Evolutionary conservation across 768 basidiomycete genomes (phyloP).

Genomic region (Leccinum olivaceopallidum): DNA sequence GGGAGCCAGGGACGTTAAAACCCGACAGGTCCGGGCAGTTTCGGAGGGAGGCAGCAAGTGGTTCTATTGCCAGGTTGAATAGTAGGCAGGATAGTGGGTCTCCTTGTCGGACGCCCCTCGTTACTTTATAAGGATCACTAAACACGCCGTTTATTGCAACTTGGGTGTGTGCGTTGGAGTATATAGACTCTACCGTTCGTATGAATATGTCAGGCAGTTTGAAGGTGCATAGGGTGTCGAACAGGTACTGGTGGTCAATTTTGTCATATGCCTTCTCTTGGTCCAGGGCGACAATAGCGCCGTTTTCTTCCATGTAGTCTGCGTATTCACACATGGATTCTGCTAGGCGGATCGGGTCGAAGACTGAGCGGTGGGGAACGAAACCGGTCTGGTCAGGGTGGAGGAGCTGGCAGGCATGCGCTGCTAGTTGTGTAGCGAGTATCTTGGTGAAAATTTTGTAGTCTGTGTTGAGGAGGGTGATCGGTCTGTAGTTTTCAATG

Average conservation of each 20-base stretch:
- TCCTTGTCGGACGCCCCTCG: constrained; percentile 28
- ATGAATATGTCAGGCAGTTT: neutral
- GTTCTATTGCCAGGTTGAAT: constrained; percentile 34
- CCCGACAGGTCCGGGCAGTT: neutral
- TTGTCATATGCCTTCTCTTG: constrained; percentile 43
- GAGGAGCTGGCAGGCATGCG: constrained; percentile 11
- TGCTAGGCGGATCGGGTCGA: constrained; percentile 33
- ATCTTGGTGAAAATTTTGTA: constrained; percentile 35
- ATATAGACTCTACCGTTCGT: neutral
- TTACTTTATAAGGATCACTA: too few relatives aligned
- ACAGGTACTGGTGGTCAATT: constrained; percentile 33
- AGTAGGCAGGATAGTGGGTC: constrained; percentile 36
- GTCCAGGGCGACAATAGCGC: constrained; percentile 33
- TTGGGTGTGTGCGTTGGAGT: neutral
- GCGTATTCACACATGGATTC: constrained; percentile 23
- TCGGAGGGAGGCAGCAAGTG: constrained; percentile 4
- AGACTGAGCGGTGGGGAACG: constrained; percentile 28
- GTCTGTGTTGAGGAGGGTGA: constrained; percentile 36
- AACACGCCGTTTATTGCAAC: neutral
- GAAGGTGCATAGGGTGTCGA: neutral
- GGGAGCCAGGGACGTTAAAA: neutral
- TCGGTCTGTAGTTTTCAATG: constrained; percentile 32
- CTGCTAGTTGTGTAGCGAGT: constrained; percentile 20
- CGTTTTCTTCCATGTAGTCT: constrained; percentile 23
- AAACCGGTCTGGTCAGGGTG: constrained; percentile 41